Conservation (phyloP, 2,329 filamentous ascomycete species). For the Grosmannia clavigera region DNA sequence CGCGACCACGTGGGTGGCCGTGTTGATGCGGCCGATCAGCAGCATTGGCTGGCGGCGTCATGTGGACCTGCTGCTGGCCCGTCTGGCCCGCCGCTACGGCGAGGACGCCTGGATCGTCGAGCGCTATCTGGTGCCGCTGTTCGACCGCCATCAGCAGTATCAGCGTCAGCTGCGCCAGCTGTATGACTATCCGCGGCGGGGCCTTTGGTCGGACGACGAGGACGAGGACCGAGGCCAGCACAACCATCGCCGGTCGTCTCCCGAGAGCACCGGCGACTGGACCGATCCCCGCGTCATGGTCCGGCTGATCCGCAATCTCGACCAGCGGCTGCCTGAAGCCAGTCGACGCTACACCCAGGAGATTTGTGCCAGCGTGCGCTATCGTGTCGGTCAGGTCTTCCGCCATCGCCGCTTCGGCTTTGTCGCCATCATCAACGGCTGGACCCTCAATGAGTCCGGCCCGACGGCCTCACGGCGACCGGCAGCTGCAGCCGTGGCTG, state of each 20-base stretch:
- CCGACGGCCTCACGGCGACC: conserved; percentile 12
- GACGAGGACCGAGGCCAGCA: too few species aligned
- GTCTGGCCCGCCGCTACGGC: conserved; percentile 52
- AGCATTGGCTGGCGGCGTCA: conserved; percentile 30
- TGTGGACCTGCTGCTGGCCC: conserved; percentile 46
- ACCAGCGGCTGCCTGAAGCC: conserved; percentile 26
- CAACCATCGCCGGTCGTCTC: background rate
- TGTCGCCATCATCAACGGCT: conserved; percentile 75
- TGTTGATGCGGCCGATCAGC: conserved; percentile 39
- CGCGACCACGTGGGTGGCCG: conserved; percentile 58
- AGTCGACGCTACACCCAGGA: conserved; percentile 22
- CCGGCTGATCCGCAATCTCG: conserved; percentile 29
- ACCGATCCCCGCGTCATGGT: conserved; percentile 25
- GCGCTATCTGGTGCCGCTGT: conserved; percentile 53
- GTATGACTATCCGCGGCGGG: conserved; percentile 28
- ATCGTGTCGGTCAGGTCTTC: conserved; percentile 72
- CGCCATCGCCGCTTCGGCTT: conserved; percentile 70
- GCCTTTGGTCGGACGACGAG: conserved; percentile 18
- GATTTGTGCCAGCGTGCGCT: conserved; percentile 36
- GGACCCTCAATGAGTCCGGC: conserved; percentile 40
- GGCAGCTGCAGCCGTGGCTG: background rate
- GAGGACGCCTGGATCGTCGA: conserved; percentile 63
- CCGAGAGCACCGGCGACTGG: conserved; percentile 12
- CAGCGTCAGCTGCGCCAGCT: conserved; percentile 50
- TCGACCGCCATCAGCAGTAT: conserved; percentile 12